Evolutionary conservation across 805 yeast genomes (phyloP).

Genomic region (Ogataea neopini): DNA sequence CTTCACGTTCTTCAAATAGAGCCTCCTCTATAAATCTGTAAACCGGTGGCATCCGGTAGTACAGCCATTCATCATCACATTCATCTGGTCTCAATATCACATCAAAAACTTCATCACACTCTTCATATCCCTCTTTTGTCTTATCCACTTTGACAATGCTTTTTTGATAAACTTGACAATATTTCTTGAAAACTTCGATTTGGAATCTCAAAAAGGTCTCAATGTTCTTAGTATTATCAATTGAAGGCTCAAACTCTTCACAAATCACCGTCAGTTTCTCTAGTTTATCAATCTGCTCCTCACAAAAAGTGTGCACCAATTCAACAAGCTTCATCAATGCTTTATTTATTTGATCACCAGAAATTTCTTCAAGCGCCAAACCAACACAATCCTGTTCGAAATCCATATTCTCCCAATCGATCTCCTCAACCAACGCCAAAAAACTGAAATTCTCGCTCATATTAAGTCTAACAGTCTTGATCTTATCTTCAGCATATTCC

Average conservation of each 20-base stretch:
- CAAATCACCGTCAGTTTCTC: conserved; percentile 16
- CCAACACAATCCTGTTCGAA: conserved; percentile 28
- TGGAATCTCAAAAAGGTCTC: conserved; percentile 22
- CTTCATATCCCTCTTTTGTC: conserved; percentile 12
- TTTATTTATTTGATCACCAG: conserved; percentile 17
- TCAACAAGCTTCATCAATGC: conserved; percentile 16
- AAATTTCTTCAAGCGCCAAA: conserved; percentile 15
- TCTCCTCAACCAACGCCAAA: conserved; percentile 32
- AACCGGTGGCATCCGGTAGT: conserved; percentile 26
- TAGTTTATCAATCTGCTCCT: conserved; percentile 11
- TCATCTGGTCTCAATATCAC: conserved; percentile 19
- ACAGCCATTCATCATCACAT: conserved; percentile 23
- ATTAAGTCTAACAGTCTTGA: conserved; percentile 28
- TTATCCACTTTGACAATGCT: conserved; percentile 1
- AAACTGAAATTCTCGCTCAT: conserved; percentile 36
- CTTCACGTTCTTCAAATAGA: conserved; percentile 1
- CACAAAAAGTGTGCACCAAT: conserved; percentile 17
- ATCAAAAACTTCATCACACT: conserved; percentile 18
- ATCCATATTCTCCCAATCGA: conserved; percentile 25
- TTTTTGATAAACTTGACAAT: conserved; percentile 8
- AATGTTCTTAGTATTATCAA: conserved; percentile 21
- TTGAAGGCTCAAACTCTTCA: conserved; percentile 22
- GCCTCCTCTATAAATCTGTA: conserved; percentile 22
- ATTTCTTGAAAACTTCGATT: conserved; percentile 14
- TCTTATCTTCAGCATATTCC: conserved; percentile 21